Evolutionary conservation across 148 eudicot species (phyloP).

Genomic region (Persicaria maculosa): DNA sequence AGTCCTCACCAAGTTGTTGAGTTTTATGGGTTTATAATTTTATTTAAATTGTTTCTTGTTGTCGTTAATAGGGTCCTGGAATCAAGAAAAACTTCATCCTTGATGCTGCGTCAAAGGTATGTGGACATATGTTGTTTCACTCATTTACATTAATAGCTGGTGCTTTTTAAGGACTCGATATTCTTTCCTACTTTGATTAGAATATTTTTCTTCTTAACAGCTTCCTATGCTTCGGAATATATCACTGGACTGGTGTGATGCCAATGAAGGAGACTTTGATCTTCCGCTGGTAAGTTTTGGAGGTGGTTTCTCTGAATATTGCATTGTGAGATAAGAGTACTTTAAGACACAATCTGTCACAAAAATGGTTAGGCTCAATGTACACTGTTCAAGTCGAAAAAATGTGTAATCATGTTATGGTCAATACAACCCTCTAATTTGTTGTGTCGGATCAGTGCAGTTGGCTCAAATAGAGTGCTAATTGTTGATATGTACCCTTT

Average conservation of each 20-base stretch:
- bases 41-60: not conserved
- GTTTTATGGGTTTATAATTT: not conserved
- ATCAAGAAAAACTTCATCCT: conserved; percentile 44
- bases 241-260: conserved; percentile 80
- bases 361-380: no score
- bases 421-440: no score
- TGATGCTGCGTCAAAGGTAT: conserved; percentile 59
- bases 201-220: conserved; percentile 31
- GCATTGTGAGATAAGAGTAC: not conserved
- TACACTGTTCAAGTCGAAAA: no score
- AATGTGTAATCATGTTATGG: no score
- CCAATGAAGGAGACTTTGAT: conserved; percentile 63
- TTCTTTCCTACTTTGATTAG: not conserved
- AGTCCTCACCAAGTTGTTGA: no score
- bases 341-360: not conserved
- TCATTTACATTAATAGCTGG: not conserved
- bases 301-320: conserved; percentile 7
- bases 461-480: not conserved
- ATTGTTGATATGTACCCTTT: not conserved
- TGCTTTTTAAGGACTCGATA: not conserved
- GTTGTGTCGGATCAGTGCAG: no score
- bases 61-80: conserved; percentile 57
- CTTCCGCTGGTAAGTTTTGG: conserved; percentile 56
- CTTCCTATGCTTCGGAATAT: conserved; percentile 81
- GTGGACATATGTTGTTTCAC: conserved; percentile 8